Percentiles rank a stretch among this genome's conserved stretches.
Conservation (phyloP, 345 rosid species). For the Garcia nutans region DNA sequence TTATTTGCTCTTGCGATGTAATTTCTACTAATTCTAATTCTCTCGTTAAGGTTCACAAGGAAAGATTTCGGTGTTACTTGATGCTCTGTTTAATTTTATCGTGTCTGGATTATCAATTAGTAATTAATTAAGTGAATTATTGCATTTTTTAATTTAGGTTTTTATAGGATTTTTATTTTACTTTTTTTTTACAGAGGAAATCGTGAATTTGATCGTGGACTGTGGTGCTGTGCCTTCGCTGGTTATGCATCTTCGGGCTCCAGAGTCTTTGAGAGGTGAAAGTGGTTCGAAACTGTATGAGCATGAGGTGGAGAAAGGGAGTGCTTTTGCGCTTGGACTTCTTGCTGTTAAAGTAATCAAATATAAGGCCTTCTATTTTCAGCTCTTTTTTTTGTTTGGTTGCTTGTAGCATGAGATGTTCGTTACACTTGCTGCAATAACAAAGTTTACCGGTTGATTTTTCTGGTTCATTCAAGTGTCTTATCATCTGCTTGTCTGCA, state of each 20-base stretch:
- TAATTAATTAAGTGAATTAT: neutral
- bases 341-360: constrained; percentile 51
- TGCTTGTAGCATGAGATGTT: neutral
- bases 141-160: neutral
- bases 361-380: neutral
- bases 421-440: neutral
- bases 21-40: neutral
- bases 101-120: neutral
- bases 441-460: neutral
- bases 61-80: neutral
- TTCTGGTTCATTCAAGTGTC: neutral
- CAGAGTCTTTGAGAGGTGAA: constrained; percentile 15
- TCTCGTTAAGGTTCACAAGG: neutral
- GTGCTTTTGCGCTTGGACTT: constrained; percentile 60
- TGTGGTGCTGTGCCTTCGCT: constrained; percentile 63
- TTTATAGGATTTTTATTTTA: constrained; percentile 4
- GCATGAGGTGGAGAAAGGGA: constrained; percentile 57
- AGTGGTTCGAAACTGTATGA: constrained; percentile 23
- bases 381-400: neutral
- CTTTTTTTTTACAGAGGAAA: constrained; percentile 41
- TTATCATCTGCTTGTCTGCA: neutral
- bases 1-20: neutral
- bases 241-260: constrained; percentile 47
- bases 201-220: constrained; percentile 51
- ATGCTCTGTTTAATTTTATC: neutral